Evolutionary conservation across 306 rosid genomes (phyloP).

Genomic region (Macrotyloma uniflorum): DNA sequence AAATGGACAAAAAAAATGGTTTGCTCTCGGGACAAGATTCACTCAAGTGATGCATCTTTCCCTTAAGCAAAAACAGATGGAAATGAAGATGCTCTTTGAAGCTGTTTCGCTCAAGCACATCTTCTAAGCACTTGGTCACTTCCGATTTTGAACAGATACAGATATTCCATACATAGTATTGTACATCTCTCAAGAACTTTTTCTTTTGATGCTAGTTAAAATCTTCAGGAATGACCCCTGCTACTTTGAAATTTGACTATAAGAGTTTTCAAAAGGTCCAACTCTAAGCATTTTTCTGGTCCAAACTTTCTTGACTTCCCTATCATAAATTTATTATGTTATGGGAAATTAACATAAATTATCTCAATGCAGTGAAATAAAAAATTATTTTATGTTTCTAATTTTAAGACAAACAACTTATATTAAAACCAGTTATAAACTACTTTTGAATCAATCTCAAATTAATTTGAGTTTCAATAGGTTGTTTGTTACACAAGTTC

Average conservation of each 20-base stretch:
- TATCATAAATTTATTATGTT: not conserved
- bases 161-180: no score
- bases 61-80: no score
- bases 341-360: not conserved
- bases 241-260: not conserved
- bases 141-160: no score
- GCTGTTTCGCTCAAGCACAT: no score
- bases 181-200: no score
- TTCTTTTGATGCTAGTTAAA: no score
- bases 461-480: not conserved
- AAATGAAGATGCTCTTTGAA: no score
- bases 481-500: not conserved
- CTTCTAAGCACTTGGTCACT: no score
- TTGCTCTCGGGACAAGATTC: no score
- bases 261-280: not conserved
- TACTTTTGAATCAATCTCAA: not conserved
- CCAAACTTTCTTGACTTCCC: not conserved
- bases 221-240: no score
- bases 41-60: no score
- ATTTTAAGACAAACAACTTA: not conserved
- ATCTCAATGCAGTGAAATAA: slow-evolving; percentile 2
- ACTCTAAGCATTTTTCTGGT: not conserved
- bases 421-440: slow-evolving; percentile 1
- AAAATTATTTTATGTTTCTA: not conserved
- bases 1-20: no score